A percentile compares a stretch with the other conserved stretches of the same genome.
Conservation (phyloP, 2,329 filamentous ascomycete species). For the Geosmithia morbida region DNA sequence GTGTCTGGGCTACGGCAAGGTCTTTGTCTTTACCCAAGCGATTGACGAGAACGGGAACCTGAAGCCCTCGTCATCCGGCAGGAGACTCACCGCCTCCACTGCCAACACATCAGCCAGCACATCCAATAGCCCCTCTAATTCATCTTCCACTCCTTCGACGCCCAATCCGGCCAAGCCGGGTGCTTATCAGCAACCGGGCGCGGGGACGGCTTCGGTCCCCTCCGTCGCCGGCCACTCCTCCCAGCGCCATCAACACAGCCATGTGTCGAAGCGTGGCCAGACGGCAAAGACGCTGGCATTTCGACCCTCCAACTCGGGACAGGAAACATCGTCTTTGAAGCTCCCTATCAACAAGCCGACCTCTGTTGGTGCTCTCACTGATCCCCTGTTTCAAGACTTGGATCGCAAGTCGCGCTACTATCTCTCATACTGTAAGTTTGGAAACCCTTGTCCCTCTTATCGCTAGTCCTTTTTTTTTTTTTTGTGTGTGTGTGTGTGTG, state of each 20-base stretch:
- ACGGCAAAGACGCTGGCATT: background rate
- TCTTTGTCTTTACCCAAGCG: conserved; percentile 44
- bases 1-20: conserved; percentile 47
- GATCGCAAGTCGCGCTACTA: conserved; percentile 29
- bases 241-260: background rate
- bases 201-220: background rate
- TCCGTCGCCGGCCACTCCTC: background rate
- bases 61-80: background rate
- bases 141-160: background rate
- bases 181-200: background rate
- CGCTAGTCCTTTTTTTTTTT: background rate
- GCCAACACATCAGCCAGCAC: background rate
- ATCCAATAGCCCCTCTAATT: background rate
- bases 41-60: conserved; percentile 32
- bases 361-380: conserved; percentile 22
- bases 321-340: background rate
- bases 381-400: conserved; percentile 41
- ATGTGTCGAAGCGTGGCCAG: background rate
- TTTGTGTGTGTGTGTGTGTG: too few relatives aligned
- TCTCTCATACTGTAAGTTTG: conserved; percentile 32
- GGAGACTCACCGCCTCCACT: background rate
- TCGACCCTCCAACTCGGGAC: background rate
- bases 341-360: background rate
- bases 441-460: background rate
- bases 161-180: background rate